Percentiles rank a stretch among this genome's conserved stretches.
phyloP scores from a whole-genome alignment of 495 filamentous ascomycete genomes.

The Wilcoxina mikolae region DNA sequence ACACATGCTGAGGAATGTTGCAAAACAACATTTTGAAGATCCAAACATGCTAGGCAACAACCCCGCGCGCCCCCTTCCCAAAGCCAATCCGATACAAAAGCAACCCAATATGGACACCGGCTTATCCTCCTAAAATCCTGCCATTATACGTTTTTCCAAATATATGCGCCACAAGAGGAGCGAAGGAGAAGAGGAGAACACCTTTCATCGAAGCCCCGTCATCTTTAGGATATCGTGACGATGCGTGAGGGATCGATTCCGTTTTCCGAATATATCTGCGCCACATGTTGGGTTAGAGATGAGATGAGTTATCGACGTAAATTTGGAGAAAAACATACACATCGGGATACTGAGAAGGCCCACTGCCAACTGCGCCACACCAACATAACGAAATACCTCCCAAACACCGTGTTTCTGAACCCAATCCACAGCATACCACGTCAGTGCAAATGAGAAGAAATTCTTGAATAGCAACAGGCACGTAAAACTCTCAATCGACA shows the following conservation, averaged over 20 bases:
- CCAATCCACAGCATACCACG: constrained; percentile 72
- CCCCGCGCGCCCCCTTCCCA: too few species aligned
- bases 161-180: too few species aligned
- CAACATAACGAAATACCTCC: constrained; percentile 54
- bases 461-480: constrained; percentile 88
- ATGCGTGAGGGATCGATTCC: constrained; percentile 53
- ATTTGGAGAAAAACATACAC: constrained; percentile 15
- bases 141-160: too few species aligned
- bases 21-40: too few species aligned
- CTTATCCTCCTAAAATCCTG: too few species aligned
- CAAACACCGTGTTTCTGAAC: constrained; percentile 43
- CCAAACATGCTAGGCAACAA: too few species aligned
- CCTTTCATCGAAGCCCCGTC: background rate
- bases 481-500: constrained; percentile 83
- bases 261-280: constrained; percentile 67
- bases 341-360: constrained; percentile 14
- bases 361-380: constrained; percentile 51
- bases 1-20: too few species aligned
- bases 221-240: constrained; percentile 56
- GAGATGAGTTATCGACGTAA: background rate
- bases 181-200: too few species aligned
- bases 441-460: constrained; percentile 75
- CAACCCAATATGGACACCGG: too few species aligned
- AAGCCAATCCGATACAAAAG: too few species aligned
- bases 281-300: background rate